A percentile compares a stretch with the other conserved stretches of the same genome.
Evolutionary conservation across 2,329 filamentous ascomycete species (phyloP).

Genomic region (Coniella vitis): DNA sequence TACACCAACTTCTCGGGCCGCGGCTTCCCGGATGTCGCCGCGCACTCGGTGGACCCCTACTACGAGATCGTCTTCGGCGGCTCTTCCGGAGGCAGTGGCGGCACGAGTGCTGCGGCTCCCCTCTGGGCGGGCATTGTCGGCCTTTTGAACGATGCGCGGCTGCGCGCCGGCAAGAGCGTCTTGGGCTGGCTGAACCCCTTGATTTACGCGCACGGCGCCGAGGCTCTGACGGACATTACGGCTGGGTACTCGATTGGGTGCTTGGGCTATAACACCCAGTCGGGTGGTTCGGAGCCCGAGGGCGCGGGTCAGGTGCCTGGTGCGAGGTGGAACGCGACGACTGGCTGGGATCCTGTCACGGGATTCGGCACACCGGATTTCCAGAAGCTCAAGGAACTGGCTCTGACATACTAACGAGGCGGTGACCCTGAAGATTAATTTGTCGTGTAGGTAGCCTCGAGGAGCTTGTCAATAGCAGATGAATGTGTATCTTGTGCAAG

Average conservation of each 20-base stretch:
- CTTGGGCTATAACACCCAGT: constrained; percentile 4
- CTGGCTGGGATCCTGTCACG: constrained; percentile 5
- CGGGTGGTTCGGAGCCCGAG: neutral
- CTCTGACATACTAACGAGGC: neutral
- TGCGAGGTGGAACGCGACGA: constrained; percentile 7
- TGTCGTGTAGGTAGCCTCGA: neutral
- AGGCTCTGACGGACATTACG: constrained; percentile 19
- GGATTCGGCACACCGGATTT: constrained; percentile 7
- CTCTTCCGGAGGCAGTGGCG: neutral
- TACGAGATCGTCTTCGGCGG: constrained; percentile 11
- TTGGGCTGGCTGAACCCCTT: constrained; percentile 35
- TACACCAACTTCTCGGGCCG: constrained; percentile 27
- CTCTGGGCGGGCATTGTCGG: constrained; percentile 45
- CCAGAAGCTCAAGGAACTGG: constrained; percentile 6
- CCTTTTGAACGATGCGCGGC: constrained; percentile 44
- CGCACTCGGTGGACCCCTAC: constrained; percentile 33
- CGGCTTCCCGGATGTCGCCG: constrained; percentile 11
- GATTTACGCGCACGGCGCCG: constrained; percentile 13
- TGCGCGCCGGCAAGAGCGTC: constrained; percentile 33
- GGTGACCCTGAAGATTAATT: neutral
- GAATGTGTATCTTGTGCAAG: too few species aligned
- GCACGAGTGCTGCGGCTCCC: constrained; percentile 40
- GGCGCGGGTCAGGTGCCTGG: constrained; percentile 1
- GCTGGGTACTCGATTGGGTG: constrained; percentile 8
- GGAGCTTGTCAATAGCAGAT: too few species aligned